Evolutionary conservation across 495 filamentous ascomycete genomes (phyloP).

Genomic region (Lasiosphaeris hirsuta): DNA sequence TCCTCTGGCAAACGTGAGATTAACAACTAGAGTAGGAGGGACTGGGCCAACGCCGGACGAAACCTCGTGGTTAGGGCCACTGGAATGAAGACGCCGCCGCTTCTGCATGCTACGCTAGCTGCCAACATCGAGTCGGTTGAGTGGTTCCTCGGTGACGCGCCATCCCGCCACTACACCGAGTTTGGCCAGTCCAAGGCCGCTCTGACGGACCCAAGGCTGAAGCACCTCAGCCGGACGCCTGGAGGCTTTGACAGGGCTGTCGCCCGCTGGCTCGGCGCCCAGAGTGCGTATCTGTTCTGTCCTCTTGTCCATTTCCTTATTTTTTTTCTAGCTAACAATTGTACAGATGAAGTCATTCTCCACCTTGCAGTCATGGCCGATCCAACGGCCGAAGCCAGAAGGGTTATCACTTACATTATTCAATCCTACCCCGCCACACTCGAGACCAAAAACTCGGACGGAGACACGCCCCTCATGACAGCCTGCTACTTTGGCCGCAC

Average conservation of each 20-base stretch:
- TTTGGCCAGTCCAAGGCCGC: slow-evolving; percentile 56
- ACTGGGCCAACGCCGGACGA: slow-evolving; percentile 56
- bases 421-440: slow-evolving; percentile 54
- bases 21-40: slow-evolving; percentile 25
- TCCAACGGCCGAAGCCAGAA: slow-evolving; percentile 34
- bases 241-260: slow-evolving; percentile 60
- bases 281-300: slow-evolving; percentile 38
- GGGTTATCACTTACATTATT: slow-evolving; percentile 59
- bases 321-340: slow-evolving; percentile 23
- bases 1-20: not conserved
- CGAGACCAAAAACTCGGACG: slow-evolving; percentile 51
- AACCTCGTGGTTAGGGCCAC: slow-evolving; percentile 26
- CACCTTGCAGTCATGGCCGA: slow-evolving; percentile 59
- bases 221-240: slow-evolving; percentile 48
- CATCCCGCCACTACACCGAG: slow-evolving; percentile 56
- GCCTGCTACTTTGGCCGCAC: slow-evolving; percentile 51
- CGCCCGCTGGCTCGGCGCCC: slow-evolving; percentile 54
- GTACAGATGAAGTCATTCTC: slow-evolving; percentile 56
- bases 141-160: slow-evolving; percentile 67
- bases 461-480: slow-evolving; percentile 59
- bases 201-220: slow-evolving; percentile 52
- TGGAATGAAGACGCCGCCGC: slow-evolving; percentile 44
- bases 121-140: slow-evolving; percentile 62
- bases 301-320: not conserved
- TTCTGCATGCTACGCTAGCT: slow-evolving; percentile 53